These are phyloP conservation scores for Geotrichum ghanense DNA, from an alignment of 805 yeast genomes.

Conservation along the genomic window DNA sequence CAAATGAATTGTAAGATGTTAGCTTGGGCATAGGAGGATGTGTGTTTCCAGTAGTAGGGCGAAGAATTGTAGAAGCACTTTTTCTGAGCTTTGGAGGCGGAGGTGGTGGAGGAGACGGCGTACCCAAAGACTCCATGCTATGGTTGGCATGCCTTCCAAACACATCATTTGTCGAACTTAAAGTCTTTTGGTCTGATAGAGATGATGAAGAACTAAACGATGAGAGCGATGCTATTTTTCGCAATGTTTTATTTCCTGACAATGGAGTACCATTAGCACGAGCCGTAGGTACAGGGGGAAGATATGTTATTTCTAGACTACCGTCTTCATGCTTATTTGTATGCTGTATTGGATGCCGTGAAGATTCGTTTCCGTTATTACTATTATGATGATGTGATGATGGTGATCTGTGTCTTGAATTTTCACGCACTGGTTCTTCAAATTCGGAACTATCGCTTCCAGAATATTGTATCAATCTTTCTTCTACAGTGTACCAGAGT, in stretches of 20 bases:
- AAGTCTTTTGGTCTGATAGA: neutral
- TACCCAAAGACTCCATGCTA: conserved; percentile 13
- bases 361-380: conserved; percentile 2
- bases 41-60: conserved; percentile 4
- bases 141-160: neutral
- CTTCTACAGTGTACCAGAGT: conserved; percentile 31
- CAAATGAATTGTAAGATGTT: neutral
- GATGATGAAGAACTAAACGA: neutral
- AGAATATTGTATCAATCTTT: neutral
- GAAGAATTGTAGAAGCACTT: conserved; percentile 1
- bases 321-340: conserved; percentile 15
- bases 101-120: conserved; percentile 10
- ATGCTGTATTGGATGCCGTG: neutral
- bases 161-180: neutral
- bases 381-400: too few species aligned
- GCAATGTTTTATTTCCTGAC: neutral
- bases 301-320: neutral
- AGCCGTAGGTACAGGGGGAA: neutral
- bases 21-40: conserved; percentile 10
- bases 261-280: neutral
- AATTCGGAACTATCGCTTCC: neutral
- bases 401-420: too few species aligned
- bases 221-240: neutral
- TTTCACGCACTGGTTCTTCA: too few species aligned
- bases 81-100: conserved; percentile 7